These are phyloP conservation scores for Mycena metata DNA, from an alignment of 768 basidiomycete species.

Conservation along the genomic window DNA sequence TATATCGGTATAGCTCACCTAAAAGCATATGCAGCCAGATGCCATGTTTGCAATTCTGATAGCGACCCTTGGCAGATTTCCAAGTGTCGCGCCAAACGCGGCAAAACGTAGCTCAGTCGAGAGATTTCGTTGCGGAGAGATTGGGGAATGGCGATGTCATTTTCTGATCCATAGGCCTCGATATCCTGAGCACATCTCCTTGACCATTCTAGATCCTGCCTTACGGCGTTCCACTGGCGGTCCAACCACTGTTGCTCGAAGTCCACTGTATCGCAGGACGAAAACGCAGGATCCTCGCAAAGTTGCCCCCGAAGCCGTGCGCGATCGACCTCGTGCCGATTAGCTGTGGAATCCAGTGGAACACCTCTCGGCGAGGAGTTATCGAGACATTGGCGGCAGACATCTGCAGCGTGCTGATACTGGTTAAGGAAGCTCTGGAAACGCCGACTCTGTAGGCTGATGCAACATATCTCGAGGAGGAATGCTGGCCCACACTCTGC, in stretches of 20 bases:
- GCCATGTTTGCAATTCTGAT: conserved; percentile 17
- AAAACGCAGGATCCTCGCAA: conserved; percentile 19
- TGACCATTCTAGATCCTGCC: conserved; percentile 16
- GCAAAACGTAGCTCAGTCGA: neutral
- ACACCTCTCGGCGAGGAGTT: conserved; percentile 21
- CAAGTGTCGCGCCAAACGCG: neutral
- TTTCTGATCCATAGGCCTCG: neutral
- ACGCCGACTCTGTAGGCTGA: conserved; percentile 2
- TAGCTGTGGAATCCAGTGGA: neutral
- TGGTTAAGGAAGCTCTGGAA: conserved; percentile 17
- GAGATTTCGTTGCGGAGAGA: conserved; percentile 11
- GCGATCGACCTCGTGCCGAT: conserved; percentile 13
- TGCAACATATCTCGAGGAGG: conserved; percentile 18
- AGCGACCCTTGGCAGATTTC: conserved; percentile 14
- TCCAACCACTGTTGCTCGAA: conserved; percentile 21
- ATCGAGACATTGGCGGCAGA: conserved; percentile 21
- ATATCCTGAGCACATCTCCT: neutral
- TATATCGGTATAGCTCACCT: neutral
- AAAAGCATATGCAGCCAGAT: conserved; percentile 16
- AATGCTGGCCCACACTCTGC: conserved; percentile 8
- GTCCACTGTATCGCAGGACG: conserved; percentile 17
- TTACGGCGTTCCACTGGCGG: conserved; percentile 17
- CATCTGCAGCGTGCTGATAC: conserved; percentile 19
- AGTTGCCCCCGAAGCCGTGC: conserved; percentile 4
- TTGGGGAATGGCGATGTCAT: conserved; percentile 4